Evolutionary conservation across 23 red algal genomes (phyloP).

Genomic region (Rhodosorus marinus): DNA sequence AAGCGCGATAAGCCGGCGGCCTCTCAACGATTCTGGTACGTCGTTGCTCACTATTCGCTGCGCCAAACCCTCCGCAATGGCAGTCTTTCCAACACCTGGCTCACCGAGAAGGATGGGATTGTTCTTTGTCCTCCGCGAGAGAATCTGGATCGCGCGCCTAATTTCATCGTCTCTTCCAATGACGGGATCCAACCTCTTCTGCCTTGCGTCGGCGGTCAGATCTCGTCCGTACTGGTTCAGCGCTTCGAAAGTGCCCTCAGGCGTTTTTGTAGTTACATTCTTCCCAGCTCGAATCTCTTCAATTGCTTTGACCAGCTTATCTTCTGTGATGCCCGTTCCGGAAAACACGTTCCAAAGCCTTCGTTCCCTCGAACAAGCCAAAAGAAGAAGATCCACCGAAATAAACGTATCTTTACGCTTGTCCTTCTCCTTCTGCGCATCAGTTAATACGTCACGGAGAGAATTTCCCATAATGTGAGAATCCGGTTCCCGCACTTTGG

Average conservation of each 20-base stretch:
- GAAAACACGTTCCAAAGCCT: slow-evolving; percentile 39
- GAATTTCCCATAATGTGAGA: slow-evolving; percentile 73
- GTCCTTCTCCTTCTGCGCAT: slow-evolving; percentile 27
- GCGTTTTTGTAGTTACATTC: slow-evolving; percentile 72
- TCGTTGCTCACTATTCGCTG: slow-evolving; percentile 91
- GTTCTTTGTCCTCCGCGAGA: slow-evolving; percentile 89
- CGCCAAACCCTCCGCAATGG: slow-evolving; percentile 91
- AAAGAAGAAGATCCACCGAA: slow-evolving; percentile 71
- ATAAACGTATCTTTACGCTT: slow-evolving; percentile 73
- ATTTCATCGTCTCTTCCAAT: slow-evolving; percentile 98
- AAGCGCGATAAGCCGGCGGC: slow-evolving; percentile 50
- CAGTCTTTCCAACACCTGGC: slow-evolving; percentile 96
- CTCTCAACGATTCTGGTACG: slow-evolving; percentile 52
- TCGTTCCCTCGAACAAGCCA: slow-evolving; percentile 49
- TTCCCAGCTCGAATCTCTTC: slow-evolving; percentile 40
- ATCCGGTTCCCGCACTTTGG: slow-evolving; percentile 16
- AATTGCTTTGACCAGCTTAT: slow-evolving; percentile 38
- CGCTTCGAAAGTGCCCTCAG: slow-evolving; percentile 81
- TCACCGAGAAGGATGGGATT: slow-evolving; percentile 93
- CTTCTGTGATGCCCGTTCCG: slow-evolving; percentile 19
- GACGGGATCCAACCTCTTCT: slow-evolving; percentile 80
- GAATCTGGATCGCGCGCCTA: slow-evolving; percentile 88
- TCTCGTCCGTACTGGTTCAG: slow-evolving; percentile 91
- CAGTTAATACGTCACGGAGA: slow-evolving; percentile 61
- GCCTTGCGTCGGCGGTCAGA: slow-evolving; percentile 59